Evolutionary conservation across 495 filamentous ascomycete genomes (phyloP).

Genomic region (Haplographium delicatum): DNA sequence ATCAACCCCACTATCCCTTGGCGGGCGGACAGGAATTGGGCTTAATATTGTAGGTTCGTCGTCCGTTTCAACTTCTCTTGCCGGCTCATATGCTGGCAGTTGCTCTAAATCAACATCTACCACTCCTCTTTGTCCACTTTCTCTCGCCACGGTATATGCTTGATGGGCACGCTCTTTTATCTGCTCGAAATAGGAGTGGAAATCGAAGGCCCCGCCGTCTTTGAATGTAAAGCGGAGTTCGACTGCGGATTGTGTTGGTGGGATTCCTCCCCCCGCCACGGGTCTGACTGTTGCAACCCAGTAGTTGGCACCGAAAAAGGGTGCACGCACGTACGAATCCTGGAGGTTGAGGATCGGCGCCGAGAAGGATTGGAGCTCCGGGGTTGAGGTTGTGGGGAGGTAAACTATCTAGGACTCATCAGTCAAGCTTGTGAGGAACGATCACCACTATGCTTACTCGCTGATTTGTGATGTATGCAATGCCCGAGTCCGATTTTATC

Average conservation of each 20-base stretch:
- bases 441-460: slow-evolving; percentile 59
- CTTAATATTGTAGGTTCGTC: slow-evolving; percentile 22
- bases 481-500: slow-evolving; percentile 53
- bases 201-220: slow-evolving; percentile 92
- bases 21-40: slow-evolving; percentile 19
- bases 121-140: slow-evolving; percentile 14
- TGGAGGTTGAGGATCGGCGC: slow-evolving; percentile 77
- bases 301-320: slow-evolving; percentile 94
- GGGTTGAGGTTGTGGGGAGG: slow-evolving; percentile 64
- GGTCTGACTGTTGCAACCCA: slow-evolving; percentile 80
- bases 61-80: slow-evolving; percentile 26
- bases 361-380: slow-evolving; percentile 79
- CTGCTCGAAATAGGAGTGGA: slow-evolving; percentile 74
- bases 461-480: slow-evolving; percentile 83
- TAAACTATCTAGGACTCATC: slow-evolving; percentile 66
- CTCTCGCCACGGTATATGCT: slow-evolving; percentile 62
- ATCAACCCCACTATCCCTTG: background rate
- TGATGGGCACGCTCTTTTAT: slow-evolving; percentile 80
- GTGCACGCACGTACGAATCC: slow-evolving; percentile 85
- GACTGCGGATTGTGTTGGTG: slow-evolving; percentile 62
- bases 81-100: slow-evolving; percentile 71
- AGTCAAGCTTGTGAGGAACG: too few species aligned
- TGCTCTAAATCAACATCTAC: slow-evolving; percentile 68
- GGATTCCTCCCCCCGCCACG: slow-evolving; percentile 79
- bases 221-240: slow-evolving; percentile 84